Base-by-base conservation (phyloP, 2,329 filamentous ascomycete species). In the Sclerotiophoma versabilis region DNA sequence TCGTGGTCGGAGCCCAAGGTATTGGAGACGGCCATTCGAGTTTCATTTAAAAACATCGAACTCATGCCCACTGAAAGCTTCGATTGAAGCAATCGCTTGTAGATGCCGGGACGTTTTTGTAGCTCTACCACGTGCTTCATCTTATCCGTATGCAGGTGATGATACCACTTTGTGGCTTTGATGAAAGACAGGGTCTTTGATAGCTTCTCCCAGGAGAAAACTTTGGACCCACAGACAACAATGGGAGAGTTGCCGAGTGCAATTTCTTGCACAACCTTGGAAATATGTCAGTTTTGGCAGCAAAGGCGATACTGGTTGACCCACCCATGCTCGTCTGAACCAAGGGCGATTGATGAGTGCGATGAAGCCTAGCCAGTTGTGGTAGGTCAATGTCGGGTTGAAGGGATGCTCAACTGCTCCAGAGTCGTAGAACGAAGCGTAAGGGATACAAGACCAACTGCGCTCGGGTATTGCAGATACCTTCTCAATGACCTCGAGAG, bases 291-390 rank as follows among this genome's bases (percentile, higher is more conserved):
- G 25, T 29, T 4, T 10, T 7, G 25, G 15, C 23, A 36, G 10
- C 10, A 32, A 33, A 22, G 30, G 3, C 15, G 7, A 20, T 27
- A 8, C 15, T n/a, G 12, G 4, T n/a, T 11, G 11, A 57, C 57
- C 27, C 44, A 67, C 65, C 67, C 67, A 71, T 39, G 66, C 65
- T 30, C 66, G 57, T 39, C 60, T 63, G 54, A 70, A 70, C 66
- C 68, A 69, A 10, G 64, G 61, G 8, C 64, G 57, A 39, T 68
- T 70, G 20, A 69, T 64, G 2, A 69, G 50, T n/a, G 59, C 60
- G 26, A 67, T 64, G 50, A 70, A 68, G 5, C 66, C 65, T 9
- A 70, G 55, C 66, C 66, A 70, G 25, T 69, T 64, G 43, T 62
- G 37, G 30, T 52, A 63, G 3, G 64, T 57, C 15, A 69, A 26